Evolutionary conservation across 2,329 filamentous ascomycete species (phyloP).

Genomic region (Neonectria neomacrospora): DNA sequence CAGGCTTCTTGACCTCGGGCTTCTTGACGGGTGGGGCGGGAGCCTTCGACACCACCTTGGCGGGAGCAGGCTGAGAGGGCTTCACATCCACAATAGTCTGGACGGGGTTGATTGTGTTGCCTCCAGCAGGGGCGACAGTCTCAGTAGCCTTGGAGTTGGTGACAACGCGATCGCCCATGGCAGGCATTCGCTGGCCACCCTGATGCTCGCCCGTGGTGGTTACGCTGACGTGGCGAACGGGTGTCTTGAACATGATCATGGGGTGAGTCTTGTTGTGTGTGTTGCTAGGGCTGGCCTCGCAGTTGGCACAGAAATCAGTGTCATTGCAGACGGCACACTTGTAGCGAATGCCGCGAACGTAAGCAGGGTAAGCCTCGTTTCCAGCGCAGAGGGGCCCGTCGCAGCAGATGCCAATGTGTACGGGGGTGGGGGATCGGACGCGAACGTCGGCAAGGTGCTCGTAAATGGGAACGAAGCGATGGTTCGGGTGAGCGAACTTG

Average conservation of each 20-base stretch:
- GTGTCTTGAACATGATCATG: conserved; percentile 95
- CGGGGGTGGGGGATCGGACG: conserved; percentile 47
- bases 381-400: conserved; percentile 88
- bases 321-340: conserved; percentile 98
- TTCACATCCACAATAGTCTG: conserved; percentile 80
- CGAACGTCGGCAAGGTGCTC: conserved; percentile 65
- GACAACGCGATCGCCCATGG: conserved; percentile 73
- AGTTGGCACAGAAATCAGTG: conserved; percentile 92
- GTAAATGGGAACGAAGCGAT: conserved; percentile 91
- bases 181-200: conserved; percentile 70
- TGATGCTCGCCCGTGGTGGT: conserved; percentile 84
- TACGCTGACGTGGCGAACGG: conserved; percentile 87
- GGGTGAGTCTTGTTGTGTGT: conserved; percentile 95
- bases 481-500: conserved; percentile 76
- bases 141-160: conserved; percentile 63
- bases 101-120: conserved; percentile 63
- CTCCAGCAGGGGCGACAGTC: conserved; percentile 54
- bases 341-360: conserved; percentile 89
- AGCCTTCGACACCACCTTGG: conserved; percentile 3
- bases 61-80: conserved; percentile 61
- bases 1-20: conserved; percentile 37
- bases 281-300: conserved; percentile 88
- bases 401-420: conserved; percentile 90
- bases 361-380: conserved; percentile 65
- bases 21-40: conserved; percentile 30